Base-by-base conservation (phyloP, 768 basidiomycete genomes). In the Coprinopsis cinerea region DNA sequence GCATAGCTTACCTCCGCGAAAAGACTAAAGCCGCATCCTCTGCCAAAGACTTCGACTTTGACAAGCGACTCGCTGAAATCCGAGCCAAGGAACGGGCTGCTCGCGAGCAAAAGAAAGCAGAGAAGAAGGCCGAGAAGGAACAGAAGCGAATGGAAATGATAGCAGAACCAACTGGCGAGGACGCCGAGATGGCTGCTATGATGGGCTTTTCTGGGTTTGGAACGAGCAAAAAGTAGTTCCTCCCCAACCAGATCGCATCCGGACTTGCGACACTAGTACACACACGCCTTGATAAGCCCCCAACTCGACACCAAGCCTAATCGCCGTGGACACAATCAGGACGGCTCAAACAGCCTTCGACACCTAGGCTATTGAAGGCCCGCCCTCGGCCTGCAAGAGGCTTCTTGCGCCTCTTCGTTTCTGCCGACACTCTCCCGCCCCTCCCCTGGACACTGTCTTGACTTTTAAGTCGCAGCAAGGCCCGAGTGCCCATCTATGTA, bases 181-280 rank as follows among this genome's bases (percentile, higher is more conserved):
- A 83, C 48, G 64, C 75, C 51, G 84, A 87, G 54, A 86, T 94
- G 82, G 73, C 84, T 49, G 69, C 71, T 24, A 75, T 90, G 70
- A 94, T 95, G 92, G 93, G 93, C 27, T 96, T 96, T 63, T 83
- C 81, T 40, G 90, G 91, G 1, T 96, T 96, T 61, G 91, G 90
- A 34, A 72, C 86, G 23, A 79, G 81, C n/a, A 92, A 92, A 69
- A 89, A 85, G 65, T 91, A 64, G 77, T 24, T 30, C 44, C 27
- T 27, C 51, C 14, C 26, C 40, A 43, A 17, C 47, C 22, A 41
- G 48, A 46, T 54, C 34, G 53, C 63, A 60, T 57, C 58, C 55
- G 56, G 36, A 57, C 44, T 57, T 58, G 57, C 30, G n/a, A 34
- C n/a, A 34, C 9, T 34, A n/a, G 9, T 34, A n/a, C n/a, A 34